phyloP scores from a whole-genome alignment of 2,329 filamentous ascomycete genomes.

The Aspergillus sp. region DNA sequence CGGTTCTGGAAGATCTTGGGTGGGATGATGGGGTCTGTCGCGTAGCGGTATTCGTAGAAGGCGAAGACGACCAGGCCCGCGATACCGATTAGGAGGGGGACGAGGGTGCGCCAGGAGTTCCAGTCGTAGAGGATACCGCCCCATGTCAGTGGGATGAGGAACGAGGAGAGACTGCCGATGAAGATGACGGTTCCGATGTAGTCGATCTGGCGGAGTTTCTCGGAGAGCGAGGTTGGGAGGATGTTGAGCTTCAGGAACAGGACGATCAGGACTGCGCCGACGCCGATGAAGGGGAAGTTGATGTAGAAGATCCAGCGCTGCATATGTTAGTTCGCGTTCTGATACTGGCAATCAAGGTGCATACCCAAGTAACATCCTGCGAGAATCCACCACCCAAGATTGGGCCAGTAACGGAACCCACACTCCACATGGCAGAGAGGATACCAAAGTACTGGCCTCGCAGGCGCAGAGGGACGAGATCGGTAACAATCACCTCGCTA shows the following conservation, averaged over 20 bases:
- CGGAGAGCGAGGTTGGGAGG: background rate
- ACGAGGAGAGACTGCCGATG: slow-evolving; percentile 30
- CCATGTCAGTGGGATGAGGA: slow-evolving; percentile 38
- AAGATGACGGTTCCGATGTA: slow-evolving; percentile 36
- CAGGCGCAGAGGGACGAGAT: slow-evolving; percentile 48
- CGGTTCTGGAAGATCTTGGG: slow-evolving; percentile 50
- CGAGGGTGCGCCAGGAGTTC: slow-evolving; percentile 33
- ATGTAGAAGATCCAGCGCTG: slow-evolving; percentile 45
- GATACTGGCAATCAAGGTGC: slow-evolving; percentile 1
- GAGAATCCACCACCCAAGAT: slow-evolving; percentile 50
- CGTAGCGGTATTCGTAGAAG: slow-evolving; percentile 22
- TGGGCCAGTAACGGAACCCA: slow-evolving; percentile 46
- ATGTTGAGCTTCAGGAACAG: slow-evolving; percentile 13
- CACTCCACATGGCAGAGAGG: slow-evolving; percentile 44
- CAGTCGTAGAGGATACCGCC: slow-evolving; percentile 37
- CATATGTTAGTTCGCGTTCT: background rate
- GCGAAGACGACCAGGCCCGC: slow-evolving; percentile 30
- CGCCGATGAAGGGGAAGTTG: slow-evolving; percentile 41
- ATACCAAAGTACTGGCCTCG: slow-evolving; percentile 48
- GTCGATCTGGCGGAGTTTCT: slow-evolving; percentile 33
- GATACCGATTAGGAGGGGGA: slow-evolving; percentile 36
- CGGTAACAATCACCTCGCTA: slow-evolving; percentile 50
- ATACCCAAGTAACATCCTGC: slow-evolving; percentile 40
- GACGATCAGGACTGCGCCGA: slow-evolving; percentile 27
- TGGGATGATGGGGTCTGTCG: slow-evolving; percentile 46